These are phyloP conservation scores for Citrus inodora DNA, from an alignment of 345 rosid species.

Conservation along the genomic window DNA sequence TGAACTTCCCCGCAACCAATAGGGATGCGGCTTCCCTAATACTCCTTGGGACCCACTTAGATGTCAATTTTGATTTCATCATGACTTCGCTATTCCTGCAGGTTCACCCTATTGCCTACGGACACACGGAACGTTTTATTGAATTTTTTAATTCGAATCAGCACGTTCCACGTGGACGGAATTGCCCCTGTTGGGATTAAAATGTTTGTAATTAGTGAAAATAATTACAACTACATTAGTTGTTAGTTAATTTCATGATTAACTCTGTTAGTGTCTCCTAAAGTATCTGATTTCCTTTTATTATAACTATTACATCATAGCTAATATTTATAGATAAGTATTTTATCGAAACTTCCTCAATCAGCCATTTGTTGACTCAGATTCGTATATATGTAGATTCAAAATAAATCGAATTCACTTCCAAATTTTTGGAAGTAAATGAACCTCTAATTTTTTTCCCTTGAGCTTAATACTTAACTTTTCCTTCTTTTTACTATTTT, in stretches of 20 bases:
- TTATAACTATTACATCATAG: too few relatives aligned
- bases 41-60: constrained; percentile 26
- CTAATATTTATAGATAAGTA: too few relatives aligned
- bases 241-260: not conserved
- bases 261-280: not conserved
- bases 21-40: constrained; percentile 36
- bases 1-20: constrained; percentile 39
- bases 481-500: not conserved
- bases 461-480: too few relatives aligned
- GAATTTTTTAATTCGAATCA: not conserved
- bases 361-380: not conserved
- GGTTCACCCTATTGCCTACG: constrained; percentile 7
- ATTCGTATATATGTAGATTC: fast-evolving
- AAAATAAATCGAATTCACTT: too few relatives aligned
- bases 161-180: not conserved
- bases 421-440: too few relatives aligned
- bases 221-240: not conserved
- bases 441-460: too few relatives aligned
- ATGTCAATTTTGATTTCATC: constrained; percentile 18
- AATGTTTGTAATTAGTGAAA: not conserved
- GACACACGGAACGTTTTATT: constrained; percentile 8
- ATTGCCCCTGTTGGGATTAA: not conserved
- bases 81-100: not conserved
- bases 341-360: too few relatives aligned
- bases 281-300: too few relatives aligned